Conservation (phyloP, 2,329 filamentous ascomycete species). For the Penicillium digitatum region DNA sequence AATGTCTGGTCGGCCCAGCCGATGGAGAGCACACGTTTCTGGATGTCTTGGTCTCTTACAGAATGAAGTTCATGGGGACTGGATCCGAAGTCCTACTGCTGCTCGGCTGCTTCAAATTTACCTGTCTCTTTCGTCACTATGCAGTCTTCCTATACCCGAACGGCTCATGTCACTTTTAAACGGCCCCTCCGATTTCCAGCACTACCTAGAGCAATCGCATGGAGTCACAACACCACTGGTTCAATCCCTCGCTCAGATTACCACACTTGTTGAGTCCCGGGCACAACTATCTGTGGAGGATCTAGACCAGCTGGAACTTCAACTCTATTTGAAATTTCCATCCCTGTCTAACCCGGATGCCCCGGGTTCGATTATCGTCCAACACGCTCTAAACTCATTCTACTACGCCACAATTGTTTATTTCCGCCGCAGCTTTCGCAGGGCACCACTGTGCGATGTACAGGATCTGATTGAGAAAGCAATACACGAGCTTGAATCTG, state of each 20-base stretch:
- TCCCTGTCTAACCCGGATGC: constrained; percentile 23
- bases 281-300: constrained; percentile 14
- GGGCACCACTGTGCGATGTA: constrained; percentile 19
- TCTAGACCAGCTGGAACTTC: constrained; percentile 32
- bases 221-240: constrained; percentile 28
- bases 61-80: constrained; percentile 20
- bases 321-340: constrained; percentile 27
- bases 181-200: constrained; percentile 18
- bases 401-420: constrained; percentile 38
- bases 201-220: constrained; percentile 30
- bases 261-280: constrained; percentile 23
- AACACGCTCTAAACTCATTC: constrained; percentile 32
- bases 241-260: constrained; percentile 26
- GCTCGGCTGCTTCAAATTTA: constrained; percentile 28
- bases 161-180: constrained; percentile 20
- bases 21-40: constrained; percentile 25
- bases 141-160: constrained; percentile 25
- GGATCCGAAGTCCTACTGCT: constrained; percentile 15
- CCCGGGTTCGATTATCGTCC: constrained; percentile 18
- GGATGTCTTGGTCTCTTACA: constrained; percentile 23
- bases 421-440: constrained; percentile 34
- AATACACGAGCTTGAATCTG: constrained; percentile 31
- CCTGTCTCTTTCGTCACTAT: constrained; percentile 28
- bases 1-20: constrained; percentile 26
- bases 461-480: constrained; percentile 34